Evolutionary conservation across 2,329 filamentous ascomycete species (phyloP).

Genomic region (Diplodia mutila): DNA sequence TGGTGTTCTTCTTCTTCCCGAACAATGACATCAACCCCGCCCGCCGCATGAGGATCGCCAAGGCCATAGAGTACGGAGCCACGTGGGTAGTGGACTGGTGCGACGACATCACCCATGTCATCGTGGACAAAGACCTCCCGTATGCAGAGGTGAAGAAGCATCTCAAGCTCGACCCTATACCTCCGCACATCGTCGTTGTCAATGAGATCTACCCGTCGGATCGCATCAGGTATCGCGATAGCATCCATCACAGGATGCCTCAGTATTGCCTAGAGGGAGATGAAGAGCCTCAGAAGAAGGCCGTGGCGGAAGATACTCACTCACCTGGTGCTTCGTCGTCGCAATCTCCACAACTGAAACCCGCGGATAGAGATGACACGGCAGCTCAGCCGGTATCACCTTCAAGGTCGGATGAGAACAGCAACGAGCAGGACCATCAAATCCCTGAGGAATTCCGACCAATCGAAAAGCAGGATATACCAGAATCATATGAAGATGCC

Average conservation of each 20-base stretch:
- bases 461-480: no score
- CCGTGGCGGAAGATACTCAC: neutral
- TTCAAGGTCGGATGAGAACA: conserved; percentile 41
- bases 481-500: neutral
- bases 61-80: conserved; percentile 71
- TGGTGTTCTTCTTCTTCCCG: conserved; percentile 65
- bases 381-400: conserved; percentile 47
- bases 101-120: conserved; percentile 66
- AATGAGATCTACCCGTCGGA: conserved; percentile 50
- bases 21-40: conserved; percentile 72
- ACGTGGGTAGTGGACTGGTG: conserved; percentile 65
- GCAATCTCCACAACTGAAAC: conserved; percentile 44
- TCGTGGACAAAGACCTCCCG: conserved; percentile 72
- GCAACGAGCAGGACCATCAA: conserved; percentile 19
- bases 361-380: conserved; percentile 46
- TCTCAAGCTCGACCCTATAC: conserved; percentile 54
- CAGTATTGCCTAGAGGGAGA: conserved; percentile 64
- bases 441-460: no score
- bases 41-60: conserved; percentile 72
- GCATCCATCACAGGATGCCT: conserved; percentile 58
- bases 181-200: conserved; percentile 58
- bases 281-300: conserved; percentile 32
- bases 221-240: conserved; percentile 45
- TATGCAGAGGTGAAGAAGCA: conserved; percentile 66
- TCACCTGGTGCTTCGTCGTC: conserved; percentile 26